Evolutionary conservation across 2,329 filamentous ascomycete genomes (phyloP), one percentile per base, ranked within the genome.

Genomic region (Teratosphaeria nubilosa): DNA sequence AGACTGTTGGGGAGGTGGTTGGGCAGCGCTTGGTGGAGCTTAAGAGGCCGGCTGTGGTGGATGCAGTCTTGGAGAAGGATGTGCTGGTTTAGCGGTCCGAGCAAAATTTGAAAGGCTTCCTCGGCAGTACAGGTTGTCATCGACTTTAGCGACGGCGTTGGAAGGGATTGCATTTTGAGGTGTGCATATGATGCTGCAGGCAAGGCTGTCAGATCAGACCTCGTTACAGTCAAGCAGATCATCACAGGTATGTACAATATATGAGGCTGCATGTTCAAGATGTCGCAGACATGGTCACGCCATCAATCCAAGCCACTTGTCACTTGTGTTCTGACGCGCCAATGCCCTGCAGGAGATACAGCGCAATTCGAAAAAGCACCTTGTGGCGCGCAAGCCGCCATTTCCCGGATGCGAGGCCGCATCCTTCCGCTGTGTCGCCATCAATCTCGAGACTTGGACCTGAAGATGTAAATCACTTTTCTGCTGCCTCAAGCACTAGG

Each of bases 1-100:
- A 75, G 27, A 74, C 69, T 56, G 64, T 79, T 5, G 78, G 78
- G 7, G 74, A 77, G 31, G 68, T 76, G 4, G 61, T 79, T 7
- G 73, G 72, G 1, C 70, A 71, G 24, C 72, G 69, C 56, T 67
- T 79, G 11, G 70, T 75, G 45, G 69, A 71, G 53, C 66, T 69
- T 53, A 72, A 72, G n/a, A 68, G 74, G 61, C 66, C 66, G 41
- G 66, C 65, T 6, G 58, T 77, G 53, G 66, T 73, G 6, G 66
- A 66, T 30, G 73, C 72, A n/a, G 68, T 76, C 27, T 56, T 77
- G 58, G 74, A 75, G 55, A 66, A 67, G 54, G 69, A 72, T 56
- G n/a, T 48, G 41, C n/a, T 48, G 20, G 41, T 48, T 20, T 48
- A 48, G 9, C 22, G 6, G 3, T 48, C n/a, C 16, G 16, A 48